Percentiles rank a stretch among this genome's conserved stretches.
Conservation (phyloP, 163 green algal genomes). For the Chlamydomonas reinhardtii region DNA sequence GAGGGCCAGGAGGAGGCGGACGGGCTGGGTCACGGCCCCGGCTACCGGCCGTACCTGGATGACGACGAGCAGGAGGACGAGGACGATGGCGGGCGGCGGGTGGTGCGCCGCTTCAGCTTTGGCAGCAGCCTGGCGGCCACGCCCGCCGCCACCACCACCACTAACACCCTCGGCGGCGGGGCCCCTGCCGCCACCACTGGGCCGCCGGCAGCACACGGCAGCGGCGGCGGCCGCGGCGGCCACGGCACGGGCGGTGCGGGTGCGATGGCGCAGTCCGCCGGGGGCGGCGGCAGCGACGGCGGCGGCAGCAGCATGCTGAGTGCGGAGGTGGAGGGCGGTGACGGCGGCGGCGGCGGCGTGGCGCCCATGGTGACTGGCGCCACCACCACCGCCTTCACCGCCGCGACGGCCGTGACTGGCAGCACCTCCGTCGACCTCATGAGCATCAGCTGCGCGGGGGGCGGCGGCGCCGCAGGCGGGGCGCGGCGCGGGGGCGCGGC, state of each 20-base stretch:
- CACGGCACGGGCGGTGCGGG: not conserved
- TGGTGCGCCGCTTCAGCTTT: slow-evolving; percentile 38
- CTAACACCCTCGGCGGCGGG: too few species aligned
- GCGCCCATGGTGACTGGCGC: slow-evolving; percentile 8
- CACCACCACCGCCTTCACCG: not conserved
- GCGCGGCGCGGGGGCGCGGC: not conserved
- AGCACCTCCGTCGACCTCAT: not conserved
- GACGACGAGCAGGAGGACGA: not conserved
- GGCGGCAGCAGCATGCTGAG: not conserved
- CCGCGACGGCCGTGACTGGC: not conserved
- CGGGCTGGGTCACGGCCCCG: too few species aligned
- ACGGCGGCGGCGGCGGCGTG: too few species aligned
- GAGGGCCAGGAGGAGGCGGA: not conserved
- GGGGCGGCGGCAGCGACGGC: not conserved
- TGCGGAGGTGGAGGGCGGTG: not conserved
- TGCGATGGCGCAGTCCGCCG: not conserved
- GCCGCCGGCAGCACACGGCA: not conserved
- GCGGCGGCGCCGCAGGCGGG: not conserved
- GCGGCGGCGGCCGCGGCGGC: not conserved
- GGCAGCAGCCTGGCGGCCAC: slow-evolving; percentile 24
- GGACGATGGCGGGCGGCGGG: not conserved
- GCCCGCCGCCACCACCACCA: not conserved
- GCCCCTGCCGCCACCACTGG: not conserved
- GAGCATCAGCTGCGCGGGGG: not conserved
- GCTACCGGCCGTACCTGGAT: too few species aligned